Percentiles rank a stretch among this genome's conserved stretches.
phyloP scores from a whole-genome alignment of 2,329 filamentous ascomycete genomes.

The Tolypocladium pustulatum region DNA sequence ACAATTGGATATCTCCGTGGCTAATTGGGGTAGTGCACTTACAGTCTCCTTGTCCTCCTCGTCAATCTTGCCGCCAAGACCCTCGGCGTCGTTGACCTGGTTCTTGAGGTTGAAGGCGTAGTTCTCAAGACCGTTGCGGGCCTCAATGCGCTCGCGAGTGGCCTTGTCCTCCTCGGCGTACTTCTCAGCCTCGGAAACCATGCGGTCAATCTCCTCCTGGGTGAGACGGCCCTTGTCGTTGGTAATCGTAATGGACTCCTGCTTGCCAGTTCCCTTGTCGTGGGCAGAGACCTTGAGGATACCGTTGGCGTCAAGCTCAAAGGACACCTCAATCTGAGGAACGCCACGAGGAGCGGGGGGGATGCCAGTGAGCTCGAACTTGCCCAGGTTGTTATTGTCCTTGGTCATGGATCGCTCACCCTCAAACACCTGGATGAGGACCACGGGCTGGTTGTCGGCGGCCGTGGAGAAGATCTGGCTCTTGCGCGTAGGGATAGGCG shows the following conservation, averaged over 20 bases:
- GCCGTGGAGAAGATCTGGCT: slow-evolving; percentile 96
- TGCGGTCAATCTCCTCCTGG: slow-evolving; percentile 96
- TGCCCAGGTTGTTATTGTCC: slow-evolving; percentile 94
- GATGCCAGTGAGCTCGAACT: slow-evolving; percentile 96
- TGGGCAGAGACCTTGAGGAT: slow-evolving; percentile 93
- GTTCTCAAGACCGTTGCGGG: slow-evolving; percentile 95
- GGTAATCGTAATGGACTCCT: slow-evolving; percentile 95
- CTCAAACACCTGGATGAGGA: slow-evolving; percentile 92
- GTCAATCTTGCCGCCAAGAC: slow-evolving; percentile 95
- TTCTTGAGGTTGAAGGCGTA: slow-evolving; percentile 99
- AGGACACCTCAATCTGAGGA: slow-evolving; percentile 96
- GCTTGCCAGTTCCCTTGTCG: slow-evolving; percentile 97
- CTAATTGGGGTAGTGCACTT: slow-evolving; percentile 28
- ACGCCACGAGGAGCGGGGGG: slow-evolving; percentile 91
- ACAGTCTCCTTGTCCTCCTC: slow-evolving; percentile 96
- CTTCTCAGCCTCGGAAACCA: slow-evolving; percentile 97
- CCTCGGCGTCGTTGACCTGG: slow-evolving; percentile 94
- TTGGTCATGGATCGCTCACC: slow-evolving; percentile 91
- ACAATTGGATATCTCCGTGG: slow-evolving; percentile 1
- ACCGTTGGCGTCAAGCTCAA: slow-evolving; percentile 96
- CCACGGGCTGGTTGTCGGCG: slow-evolving; percentile 91
- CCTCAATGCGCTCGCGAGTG: slow-evolving; percentile 91
- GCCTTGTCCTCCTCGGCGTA: slow-evolving; percentile 99
- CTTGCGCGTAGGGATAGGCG: slow-evolving; percentile 90
- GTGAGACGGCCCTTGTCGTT: slow-evolving; percentile 98